phyloP scores from a whole-genome alignment of 2,329 filamentous ascomycete species.

The Diaporthe velutina region DNA sequence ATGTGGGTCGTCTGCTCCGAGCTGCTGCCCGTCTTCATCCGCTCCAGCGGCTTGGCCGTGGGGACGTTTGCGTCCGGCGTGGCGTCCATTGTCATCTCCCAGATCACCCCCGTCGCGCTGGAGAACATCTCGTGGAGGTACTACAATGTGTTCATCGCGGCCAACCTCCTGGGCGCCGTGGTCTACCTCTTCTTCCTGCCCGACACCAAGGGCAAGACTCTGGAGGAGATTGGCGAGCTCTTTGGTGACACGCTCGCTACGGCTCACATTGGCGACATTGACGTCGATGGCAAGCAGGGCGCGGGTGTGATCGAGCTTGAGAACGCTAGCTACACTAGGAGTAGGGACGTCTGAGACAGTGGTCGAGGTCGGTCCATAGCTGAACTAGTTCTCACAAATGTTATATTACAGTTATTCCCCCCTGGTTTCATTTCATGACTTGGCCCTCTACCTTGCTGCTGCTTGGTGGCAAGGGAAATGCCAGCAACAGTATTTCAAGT shows the following conservation, averaged over 20 bases:
- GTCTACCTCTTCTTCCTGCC: constrained; percentile 52
- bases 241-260: constrained; percentile 47
- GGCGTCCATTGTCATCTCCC: constrained; percentile 49
- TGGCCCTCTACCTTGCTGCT: neutral
- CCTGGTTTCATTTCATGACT: too few species aligned
- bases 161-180: constrained; percentile 46
- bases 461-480: neutral
- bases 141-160: constrained; percentile 51
- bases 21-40: constrained; percentile 64
- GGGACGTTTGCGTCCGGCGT: constrained; percentile 47
- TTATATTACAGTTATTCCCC: too few species aligned
- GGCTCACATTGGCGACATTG: constrained; percentile 27
- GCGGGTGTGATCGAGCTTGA: constrained; percentile 8
- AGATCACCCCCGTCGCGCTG: constrained; percentile 46
- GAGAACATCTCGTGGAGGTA: constrained; percentile 48
- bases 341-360: neutral
- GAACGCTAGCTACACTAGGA: neutral
- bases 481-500: too few species aligned
- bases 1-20: constrained; percentile 51
- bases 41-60: constrained; percentile 71
- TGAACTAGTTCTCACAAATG: too few species aligned
- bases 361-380: neutral
- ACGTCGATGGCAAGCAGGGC: neutral
- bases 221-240: constrained; percentile 50
- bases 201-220: constrained; percentile 49